Conservation (phyloP, 2,329 filamentous ascomycete species). For the Stromatinia cepivora region DNA sequence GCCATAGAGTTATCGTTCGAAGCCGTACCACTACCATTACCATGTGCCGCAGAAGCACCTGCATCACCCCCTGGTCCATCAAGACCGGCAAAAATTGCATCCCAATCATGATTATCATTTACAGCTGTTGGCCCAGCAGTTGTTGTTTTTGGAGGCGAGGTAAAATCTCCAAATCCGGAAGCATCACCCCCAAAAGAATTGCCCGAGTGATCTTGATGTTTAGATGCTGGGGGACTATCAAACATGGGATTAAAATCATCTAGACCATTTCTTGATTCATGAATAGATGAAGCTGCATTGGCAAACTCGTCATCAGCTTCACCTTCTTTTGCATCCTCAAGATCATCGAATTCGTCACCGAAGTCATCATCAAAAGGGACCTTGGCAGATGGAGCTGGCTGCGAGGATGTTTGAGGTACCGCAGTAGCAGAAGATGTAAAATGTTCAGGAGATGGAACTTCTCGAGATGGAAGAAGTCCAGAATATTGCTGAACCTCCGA, state of each 20-base stretch:
- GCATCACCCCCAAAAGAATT: slow-evolving; percentile 35
- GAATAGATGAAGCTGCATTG: slow-evolving; percentile 56
- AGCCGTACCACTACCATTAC: slow-evolving; percentile 33
- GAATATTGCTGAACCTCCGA: slow-evolving; percentile 52
- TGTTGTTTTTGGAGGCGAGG: slow-evolving; percentile 50
- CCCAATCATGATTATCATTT: slow-evolving; percentile 77
- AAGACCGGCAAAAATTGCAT: slow-evolving; percentile 84
- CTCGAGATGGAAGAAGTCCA: slow-evolving; percentile 55
- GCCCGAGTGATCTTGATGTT: slow-evolving; percentile 36
- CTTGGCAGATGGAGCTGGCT: slow-evolving; percentile 44
- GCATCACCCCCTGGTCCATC: slow-evolving; percentile 52
- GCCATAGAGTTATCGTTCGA: slow-evolving; percentile 29
- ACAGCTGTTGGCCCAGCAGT: slow-evolving; percentile 44
- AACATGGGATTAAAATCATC: slow-evolving; percentile 83
- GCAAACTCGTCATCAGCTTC: slow-evolving; percentile 78
- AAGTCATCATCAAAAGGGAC: slow-evolving; percentile 73
- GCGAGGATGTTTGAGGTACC: slow-evolving; percentile 34
- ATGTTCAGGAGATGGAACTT: slow-evolving; percentile 47
- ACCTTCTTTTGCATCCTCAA: slow-evolving; percentile 82
- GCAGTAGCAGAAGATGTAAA: slow-evolving; percentile 34
- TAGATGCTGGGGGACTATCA: slow-evolving; percentile 56
- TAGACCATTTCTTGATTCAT: slow-evolving; percentile 57
- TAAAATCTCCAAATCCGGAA: slow-evolving; percentile 48
- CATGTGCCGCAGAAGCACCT: slow-evolving; percentile 22
- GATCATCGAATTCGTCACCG: slow-evolving; percentile 73